phyloP scores from a whole-genome alignment of 768 basidiomycete genomes.

The Hypholoma fasciculare region DNA sequence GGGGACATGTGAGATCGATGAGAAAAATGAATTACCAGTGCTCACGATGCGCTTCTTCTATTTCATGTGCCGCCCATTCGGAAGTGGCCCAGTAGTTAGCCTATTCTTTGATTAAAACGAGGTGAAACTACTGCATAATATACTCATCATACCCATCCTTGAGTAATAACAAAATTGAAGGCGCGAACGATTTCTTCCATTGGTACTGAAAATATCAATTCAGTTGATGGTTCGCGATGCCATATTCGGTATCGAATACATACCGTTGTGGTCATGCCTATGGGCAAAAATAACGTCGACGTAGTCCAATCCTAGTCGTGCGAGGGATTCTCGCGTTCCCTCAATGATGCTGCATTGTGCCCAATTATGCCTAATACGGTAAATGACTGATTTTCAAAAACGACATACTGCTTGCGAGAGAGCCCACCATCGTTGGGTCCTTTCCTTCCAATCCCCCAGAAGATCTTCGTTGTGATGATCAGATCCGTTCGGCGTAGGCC shows the following conservation, averaged over 20 bases:
- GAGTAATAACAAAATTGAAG: conserved; percentile 71
- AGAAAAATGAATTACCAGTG: not conserved
- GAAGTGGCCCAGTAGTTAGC: conserved; percentile 73
- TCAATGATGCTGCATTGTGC: conserved; percentile 56
- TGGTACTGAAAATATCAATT: conserved; percentile 32
- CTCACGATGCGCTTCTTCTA: conserved; percentile 63
- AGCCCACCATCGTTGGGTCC: conserved; percentile 58
- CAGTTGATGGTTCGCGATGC: not conserved
- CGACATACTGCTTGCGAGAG: conserved; percentile 52
- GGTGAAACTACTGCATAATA: not conserved
- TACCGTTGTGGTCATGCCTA: conserved; percentile 55
- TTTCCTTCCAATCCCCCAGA: conserved; percentile 61
- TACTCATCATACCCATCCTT: conserved; percentile 50
- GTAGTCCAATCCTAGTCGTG: conserved; percentile 69
- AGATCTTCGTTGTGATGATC: conserved; percentile 73
- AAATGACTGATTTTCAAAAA: not conserved
- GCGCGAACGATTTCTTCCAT: conserved; percentile 78
- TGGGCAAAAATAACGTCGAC: conserved; percentile 71
- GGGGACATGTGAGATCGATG: not conserved
- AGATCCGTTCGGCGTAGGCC: conserved; percentile 63
- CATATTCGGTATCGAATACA: conserved; percentile 4
- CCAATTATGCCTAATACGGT: not conserved
- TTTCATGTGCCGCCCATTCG: conserved; percentile 72
- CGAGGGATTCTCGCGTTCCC: conserved; percentile 61
- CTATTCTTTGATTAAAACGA: conserved; percentile 20